Evolutionary conservation across 2,329 filamentous ascomycete genomes (phyloP), one percentile per base, ranked within the genome.

Genomic region (Amauroascus niger): DNA sequence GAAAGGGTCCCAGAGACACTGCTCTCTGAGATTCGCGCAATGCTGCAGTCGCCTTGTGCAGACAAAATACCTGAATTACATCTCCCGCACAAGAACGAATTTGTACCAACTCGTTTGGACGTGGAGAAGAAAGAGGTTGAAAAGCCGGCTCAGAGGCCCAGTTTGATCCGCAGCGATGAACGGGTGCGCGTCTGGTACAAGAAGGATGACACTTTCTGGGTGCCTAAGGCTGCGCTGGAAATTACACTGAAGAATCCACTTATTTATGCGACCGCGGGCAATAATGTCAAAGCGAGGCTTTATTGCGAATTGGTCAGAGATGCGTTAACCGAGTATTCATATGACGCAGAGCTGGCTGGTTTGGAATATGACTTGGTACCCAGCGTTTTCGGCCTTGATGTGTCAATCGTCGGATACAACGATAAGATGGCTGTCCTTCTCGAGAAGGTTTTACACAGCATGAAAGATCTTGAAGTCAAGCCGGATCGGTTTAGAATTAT

Each of bases 171-270:
- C 60, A 89, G 95, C 62, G 91, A 96, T 60, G 77, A 83, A 5
- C 74, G 82, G 32, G 83, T 87, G 0, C 83, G 90, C 28, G 85
- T 88, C 2, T 98, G 93, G 93, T 96, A 84, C 76, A 98, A 98
- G 76, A 97, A 97, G 71, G 93, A 98, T 63, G 93, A 98, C 62
- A 89, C 84, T 0, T 98, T 97, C 70, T 97, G 91, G 90, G 93
- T 97, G 8, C 93, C 93, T 7, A 95, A 95, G 69, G 93, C 88
- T 2, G 93, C 89, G 55, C 75, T 97, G 16, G 80, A 89, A 59
- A 81, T 95, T 59, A 88, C 84, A 61, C 77, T 94, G 60, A 81
- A 84, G 62, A 95, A 84, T 55, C 86, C 89, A 0, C 71, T 95
- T 44, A 82, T 87, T n/a, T 83, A 82, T 66, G 79, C 87, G 1